Evolutionary conservation across 2,329 filamentous ascomycete genomes (phyloP).

Genomic region (Gaeumannomyces sp.): DNA sequence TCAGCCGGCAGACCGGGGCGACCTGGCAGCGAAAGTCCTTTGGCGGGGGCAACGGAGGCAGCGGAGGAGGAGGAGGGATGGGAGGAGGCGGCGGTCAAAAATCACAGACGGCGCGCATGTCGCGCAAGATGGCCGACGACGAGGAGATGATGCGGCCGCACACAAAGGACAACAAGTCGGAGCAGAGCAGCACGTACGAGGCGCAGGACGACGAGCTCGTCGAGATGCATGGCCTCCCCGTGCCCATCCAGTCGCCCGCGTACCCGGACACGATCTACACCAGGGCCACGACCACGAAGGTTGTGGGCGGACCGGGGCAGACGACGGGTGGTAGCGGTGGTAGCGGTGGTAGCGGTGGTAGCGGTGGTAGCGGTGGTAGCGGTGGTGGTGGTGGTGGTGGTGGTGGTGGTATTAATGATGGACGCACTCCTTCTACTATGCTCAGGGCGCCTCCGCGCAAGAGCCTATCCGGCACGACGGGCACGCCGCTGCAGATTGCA

Average conservation of each 20-base stretch:
- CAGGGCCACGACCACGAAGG: not conserved
- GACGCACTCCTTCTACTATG: too few relatives aligned
- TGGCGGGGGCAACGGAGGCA: not conserved
- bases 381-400: too few relatives aligned
- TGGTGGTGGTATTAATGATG: too few relatives aligned
- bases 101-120: not conserved
- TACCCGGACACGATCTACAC: not conserved
- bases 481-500: not conserved
- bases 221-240: slow-evolving; percentile 4
- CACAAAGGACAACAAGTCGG: not conserved
- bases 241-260: not conserved
- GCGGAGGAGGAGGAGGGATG: not conserved
- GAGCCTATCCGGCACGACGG: not conserved
- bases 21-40: slow-evolving; percentile 6
- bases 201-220: not conserved
- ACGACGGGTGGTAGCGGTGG: too few relatives aligned
- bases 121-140: not conserved
- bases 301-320: not conserved
- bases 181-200: slow-evolving; percentile 1
- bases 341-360: too few relatives aligned
- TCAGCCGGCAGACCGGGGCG: not conserved
- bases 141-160: slow-evolving; percentile 2
- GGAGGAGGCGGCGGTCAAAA: not conserved
- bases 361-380: too few relatives aligned
- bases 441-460: not conserved